Percentiles rank a stretch among this genome's conserved stretches.
These are phyloP conservation scores for Ophiostoma perfectum DNA, from an alignment of 2,329 filamentous ascomycete species.

Conservation along the genomic window DNA sequence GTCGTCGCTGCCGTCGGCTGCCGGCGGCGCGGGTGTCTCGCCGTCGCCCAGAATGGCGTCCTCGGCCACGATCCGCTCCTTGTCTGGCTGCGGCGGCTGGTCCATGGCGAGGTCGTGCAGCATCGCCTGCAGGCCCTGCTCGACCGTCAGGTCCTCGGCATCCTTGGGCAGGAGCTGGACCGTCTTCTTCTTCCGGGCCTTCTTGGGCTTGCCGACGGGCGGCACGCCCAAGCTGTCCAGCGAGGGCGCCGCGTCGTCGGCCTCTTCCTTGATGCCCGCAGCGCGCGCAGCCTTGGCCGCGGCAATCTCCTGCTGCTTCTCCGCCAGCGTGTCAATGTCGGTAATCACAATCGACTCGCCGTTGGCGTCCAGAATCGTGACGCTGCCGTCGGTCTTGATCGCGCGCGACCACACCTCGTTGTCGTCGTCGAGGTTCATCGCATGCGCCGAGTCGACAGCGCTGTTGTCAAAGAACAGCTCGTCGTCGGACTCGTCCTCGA, in stretches of 20 bases:
- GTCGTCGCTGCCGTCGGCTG: background rate
- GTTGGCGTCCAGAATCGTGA: slow-evolving; percentile 44
- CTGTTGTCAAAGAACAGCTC: slow-evolving; percentile 29
- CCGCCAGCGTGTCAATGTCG: slow-evolving; percentile 37
- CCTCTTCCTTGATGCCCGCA: slow-evolving; percentile 23
- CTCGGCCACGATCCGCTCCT: background rate
- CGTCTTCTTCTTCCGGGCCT: slow-evolving; percentile 25
- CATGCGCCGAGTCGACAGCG: slow-evolving; percentile 17
- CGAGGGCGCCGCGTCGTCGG: slow-evolving; percentile 23
- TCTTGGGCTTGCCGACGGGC: slow-evolving; percentile 9
- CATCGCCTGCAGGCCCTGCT: slow-evolving; percentile 40
- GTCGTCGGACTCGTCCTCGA: slow-evolving; percentile 25
- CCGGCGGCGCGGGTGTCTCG: background rate
- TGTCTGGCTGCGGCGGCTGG: slow-evolving; percentile 16
- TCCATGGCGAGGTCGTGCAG: slow-evolving; percentile 40
- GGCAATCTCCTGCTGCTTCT: slow-evolving; percentile 25
- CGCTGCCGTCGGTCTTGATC: slow-evolving; percentile 30
- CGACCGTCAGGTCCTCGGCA: slow-evolving; percentile 37
- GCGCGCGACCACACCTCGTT: slow-evolving; percentile 42
- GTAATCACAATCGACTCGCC: slow-evolving; percentile 36
- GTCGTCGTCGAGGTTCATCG: slow-evolving; percentile 31
- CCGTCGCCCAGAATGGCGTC: background rate
- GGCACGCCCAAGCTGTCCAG: background rate
- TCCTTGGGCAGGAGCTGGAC: slow-evolving; percentile 34
- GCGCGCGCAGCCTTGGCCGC: slow-evolving; percentile 12